These are phyloP conservation scores for Trametes polyzona DNA, from an alignment of 1,284 basidiomycete species.

Conservation along the genomic window DNA sequence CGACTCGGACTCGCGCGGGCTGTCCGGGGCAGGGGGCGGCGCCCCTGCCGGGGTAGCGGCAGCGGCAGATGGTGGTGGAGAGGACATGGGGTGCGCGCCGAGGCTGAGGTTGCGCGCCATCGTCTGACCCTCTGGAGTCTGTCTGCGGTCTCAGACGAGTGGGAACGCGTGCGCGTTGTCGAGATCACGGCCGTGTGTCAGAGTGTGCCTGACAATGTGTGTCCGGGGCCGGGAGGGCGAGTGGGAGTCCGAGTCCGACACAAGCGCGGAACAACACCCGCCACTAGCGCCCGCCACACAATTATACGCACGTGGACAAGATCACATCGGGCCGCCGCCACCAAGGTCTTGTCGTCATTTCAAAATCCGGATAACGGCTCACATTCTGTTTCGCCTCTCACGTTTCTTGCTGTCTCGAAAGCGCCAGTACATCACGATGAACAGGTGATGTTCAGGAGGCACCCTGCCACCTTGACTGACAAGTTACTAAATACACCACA, in stretches of 20 bases:
- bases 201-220: not conserved
- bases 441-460: not conserved
- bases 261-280: conserved; percentile 3
- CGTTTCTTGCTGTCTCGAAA: too few species aligned
- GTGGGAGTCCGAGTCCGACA: not conserved
- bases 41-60: not conserved
- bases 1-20: conserved; percentile 70
- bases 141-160: not conserved
- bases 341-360: too few species aligned
- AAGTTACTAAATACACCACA: not conserved
- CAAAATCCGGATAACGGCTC: too few species aligned
- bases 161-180: not conserved
- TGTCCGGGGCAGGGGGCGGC: conserved; percentile 61
- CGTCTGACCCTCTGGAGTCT: too few species aligned
- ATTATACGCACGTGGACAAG: too few species aligned
- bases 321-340: too few species aligned
- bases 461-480: too few species aligned
- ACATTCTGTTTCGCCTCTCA: too few species aligned
- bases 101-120: conserved; percentile 22
- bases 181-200: not conserved
- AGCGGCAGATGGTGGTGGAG: conserved; percentile 8
- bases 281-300: too few species aligned
- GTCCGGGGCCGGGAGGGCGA: not conserved
- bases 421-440: not conserved
- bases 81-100: conserved; percentile 16